A percentile compares a stretch with the other conserved stretches of the same genome.
Evolutionary conservation across 345 rosid genomes (phyloP).

Genomic region (Erucastrum elatum): DNA sequence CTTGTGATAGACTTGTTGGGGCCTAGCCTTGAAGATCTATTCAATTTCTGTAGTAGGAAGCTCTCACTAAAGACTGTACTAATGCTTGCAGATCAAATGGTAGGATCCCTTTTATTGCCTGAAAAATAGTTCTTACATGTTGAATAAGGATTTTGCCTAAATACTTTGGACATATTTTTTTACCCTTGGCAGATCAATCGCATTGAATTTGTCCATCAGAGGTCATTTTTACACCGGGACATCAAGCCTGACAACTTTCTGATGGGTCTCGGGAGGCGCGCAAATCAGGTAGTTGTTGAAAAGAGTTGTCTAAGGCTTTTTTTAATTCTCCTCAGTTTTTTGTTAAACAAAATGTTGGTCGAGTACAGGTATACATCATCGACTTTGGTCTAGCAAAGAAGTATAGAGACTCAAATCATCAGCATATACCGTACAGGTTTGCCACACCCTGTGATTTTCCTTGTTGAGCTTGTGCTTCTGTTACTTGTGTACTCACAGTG

Average conservation of each 20-base stretch:
- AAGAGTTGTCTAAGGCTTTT: conserved; percentile 1
- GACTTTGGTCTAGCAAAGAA: conserved; percentile 94
- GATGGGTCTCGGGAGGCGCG: conserved; percentile 89
- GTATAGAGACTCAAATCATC: conserved; percentile 78
- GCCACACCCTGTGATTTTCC: conserved; percentile 23
- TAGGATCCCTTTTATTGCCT: conserved; percentile 37
- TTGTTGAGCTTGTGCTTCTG: background rate
- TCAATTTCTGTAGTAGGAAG: conserved; percentile 84
- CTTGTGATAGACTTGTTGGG: conserved; percentile 90
- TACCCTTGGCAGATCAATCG: conserved; percentile 64
- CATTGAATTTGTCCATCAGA: conserved; percentile 80
- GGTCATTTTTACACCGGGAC: conserved; percentile 84
- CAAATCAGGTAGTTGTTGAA: conserved; percentile 60
- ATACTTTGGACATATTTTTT: conserved; percentile 8
- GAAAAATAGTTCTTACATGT: background rate
- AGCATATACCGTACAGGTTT: conserved; percentile 87
- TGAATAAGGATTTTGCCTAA: background rate
- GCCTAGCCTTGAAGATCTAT: conserved; percentile 92
- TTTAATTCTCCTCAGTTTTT: background rate
- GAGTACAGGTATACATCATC: conserved; percentile 66
- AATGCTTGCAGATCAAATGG: conserved; percentile 98
- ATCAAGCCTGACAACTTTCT: conserved; percentile 92
- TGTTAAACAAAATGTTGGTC: conserved; percentile 12
- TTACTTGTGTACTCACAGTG: background rate
- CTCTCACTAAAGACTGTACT: conserved; percentile 84